A percentile compares a stretch with the other conserved stretches of the same genome.
Conservation (phyloP, 2,329 filamentous ascomycete species). For the Aspergillus felis region DNA sequence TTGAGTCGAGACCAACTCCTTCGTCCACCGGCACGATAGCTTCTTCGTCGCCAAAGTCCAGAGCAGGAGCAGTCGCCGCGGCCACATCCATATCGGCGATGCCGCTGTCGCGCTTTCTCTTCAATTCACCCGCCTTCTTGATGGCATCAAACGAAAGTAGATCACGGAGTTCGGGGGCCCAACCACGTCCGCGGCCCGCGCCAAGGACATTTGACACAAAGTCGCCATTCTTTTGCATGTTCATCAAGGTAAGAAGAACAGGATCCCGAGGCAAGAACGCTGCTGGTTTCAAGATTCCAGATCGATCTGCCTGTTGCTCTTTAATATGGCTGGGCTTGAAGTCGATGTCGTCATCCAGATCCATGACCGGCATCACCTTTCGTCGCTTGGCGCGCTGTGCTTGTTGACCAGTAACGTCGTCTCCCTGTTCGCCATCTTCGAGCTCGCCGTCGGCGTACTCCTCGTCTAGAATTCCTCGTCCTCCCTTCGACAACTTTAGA, state of each 20-base stretch:
- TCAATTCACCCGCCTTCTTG: constrained; percentile 72
- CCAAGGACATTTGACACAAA: constrained; percentile 86
- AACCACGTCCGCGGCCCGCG: constrained; percentile 70
- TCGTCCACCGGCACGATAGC: constrained; percentile 47
- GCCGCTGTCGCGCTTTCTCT: constrained; percentile 89
- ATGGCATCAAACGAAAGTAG: constrained; percentile 84
- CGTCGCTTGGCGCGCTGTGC: constrained; percentile 74
- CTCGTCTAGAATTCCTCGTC: constrained; percentile 31
- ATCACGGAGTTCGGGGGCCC: constrained; percentile 90
- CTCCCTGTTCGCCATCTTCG: constrained; percentile 46
- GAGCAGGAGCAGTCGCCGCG: constrained; percentile 59
- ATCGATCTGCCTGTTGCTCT: constrained; percentile 78
- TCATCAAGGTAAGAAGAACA: constrained; percentile 78
- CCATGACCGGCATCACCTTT: constrained; percentile 60
- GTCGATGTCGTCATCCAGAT: constrained; percentile 75
- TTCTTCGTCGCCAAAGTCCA: constrained; percentile 63
- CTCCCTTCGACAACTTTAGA: constrained; percentile 25
- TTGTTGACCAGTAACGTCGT: constrained; percentile 54
- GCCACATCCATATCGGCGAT: constrained; percentile 74
- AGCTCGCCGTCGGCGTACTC: constrained; percentile 49
- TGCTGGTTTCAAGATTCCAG: constrained; percentile 77
- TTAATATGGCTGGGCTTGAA: constrained; percentile 75
- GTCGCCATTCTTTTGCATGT: constrained; percentile 84
- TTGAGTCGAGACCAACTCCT: constrained; percentile 49
- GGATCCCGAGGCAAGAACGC: constrained; percentile 85